These are phyloP conservation scores for Xylariomycetidae sp. DNA, from an alignment of 2,329 filamentous ascomycete genomes.

Conservation along the genomic window DNA sequence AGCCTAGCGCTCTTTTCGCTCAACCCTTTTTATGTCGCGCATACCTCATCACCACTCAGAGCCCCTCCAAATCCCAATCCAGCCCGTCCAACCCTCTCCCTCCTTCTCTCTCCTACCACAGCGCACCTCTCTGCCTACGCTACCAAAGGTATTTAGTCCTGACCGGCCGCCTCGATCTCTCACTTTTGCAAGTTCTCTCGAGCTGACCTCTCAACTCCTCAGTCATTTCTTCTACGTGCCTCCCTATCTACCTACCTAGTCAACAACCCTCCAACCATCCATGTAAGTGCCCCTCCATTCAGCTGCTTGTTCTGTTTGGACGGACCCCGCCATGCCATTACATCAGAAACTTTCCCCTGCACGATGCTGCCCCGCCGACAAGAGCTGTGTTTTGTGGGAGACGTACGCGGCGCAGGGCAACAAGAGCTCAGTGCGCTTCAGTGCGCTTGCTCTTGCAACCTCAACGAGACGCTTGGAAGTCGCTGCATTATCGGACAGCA, in stretches of 20 bases:
- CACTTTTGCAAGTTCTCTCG: background rate
- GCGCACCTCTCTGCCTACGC: too few relatives aligned
- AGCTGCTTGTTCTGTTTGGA: constrained; percentile 2
- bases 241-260: constrained; percentile 1
- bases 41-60: background rate
- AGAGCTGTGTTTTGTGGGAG: background rate
- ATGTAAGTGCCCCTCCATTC: constrained; percentile 11
- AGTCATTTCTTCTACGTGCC: constrained; percentile 1
- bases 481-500: background rate
- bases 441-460: too few relatives aligned
- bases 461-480: constrained; percentile 1
- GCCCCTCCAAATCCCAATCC: background rate
- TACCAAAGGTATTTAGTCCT: too few relatives aligned
- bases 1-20: background rate
- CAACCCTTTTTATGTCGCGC: constrained; percentile 3
- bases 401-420: background rate
- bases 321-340: constrained; percentile 15
- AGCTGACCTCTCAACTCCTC: constrained; percentile 5
- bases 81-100: background rate
- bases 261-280: constrained; percentile 4
- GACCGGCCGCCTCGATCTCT: too few relatives aligned
- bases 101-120: background rate
- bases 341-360: constrained; percentile 8
- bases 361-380: constrained; percentile 11
- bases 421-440: constrained; percentile 1